Evolutionary conservation across 2,329 filamentous ascomycete genomes (phyloP).

Genomic region (Microdochium paspali): DNA sequence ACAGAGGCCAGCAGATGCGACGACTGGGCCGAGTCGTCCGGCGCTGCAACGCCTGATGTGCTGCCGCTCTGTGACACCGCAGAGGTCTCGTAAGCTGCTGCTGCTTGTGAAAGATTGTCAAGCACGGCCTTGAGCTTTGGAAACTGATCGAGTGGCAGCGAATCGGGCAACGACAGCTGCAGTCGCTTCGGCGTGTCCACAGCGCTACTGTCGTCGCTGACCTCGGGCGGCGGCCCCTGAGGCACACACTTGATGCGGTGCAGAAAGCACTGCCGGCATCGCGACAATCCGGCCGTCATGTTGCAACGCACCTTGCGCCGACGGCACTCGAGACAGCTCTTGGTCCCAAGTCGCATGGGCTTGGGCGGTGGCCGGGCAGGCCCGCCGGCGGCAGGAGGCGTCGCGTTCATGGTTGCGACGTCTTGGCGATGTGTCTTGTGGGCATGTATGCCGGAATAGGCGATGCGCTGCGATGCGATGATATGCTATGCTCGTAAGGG

Average conservation of each 20-base stretch:
- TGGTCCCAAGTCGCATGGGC: slow-evolving; percentile 20
- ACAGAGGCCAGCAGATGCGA: neutral
- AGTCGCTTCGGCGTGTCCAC: too few species aligned
- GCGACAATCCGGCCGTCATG: slow-evolving; percentile 22
- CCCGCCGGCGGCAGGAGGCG: too few species aligned
- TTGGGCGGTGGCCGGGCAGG: slow-evolving; percentile 9
- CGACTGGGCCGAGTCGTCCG: neutral
- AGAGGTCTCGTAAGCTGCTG: neutral
- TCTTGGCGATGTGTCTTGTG: too few species aligned
- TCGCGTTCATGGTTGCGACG: too few species aligned
- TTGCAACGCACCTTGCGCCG: slow-evolving; percentile 40
- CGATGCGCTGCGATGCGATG: too few species aligned
- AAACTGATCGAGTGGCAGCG: neutral
- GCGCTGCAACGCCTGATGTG: neutral
- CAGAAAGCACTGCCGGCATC: slow-evolving; percentile 33
- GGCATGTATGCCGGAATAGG: too few species aligned
- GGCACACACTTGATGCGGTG: slow-evolving; percentile 33
- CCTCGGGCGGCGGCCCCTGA: slow-evolving; percentile 21
- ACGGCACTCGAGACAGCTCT: slow-evolving; percentile 29
- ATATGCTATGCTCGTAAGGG: too few species aligned
- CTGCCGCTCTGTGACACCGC: neutral
- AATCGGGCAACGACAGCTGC: neutral
- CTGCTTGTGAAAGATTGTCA: neutral
- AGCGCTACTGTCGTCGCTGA: too few species aligned
- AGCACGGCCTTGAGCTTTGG: neutral